A percentile compares a stretch with the other conserved stretches of the same genome.
Evolutionary conservation across 345 rosid genomes (phyloP).

Genomic region (Moricandia moricandioides): DNA sequence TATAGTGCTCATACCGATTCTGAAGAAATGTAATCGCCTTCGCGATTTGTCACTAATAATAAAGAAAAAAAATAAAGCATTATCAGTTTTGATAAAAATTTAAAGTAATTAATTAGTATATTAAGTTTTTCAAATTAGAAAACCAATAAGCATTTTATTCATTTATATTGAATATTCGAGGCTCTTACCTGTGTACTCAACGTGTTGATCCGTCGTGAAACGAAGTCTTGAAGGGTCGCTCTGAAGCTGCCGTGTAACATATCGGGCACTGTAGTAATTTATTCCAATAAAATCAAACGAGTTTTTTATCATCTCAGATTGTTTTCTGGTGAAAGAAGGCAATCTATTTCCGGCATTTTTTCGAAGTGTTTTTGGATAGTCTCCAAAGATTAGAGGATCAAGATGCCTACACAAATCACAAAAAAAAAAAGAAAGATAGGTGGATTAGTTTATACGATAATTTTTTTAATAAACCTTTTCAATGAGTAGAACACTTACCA

Average conservation of each 20-base stretch:
- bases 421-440: background rate
- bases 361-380: slow-evolving; percentile 39
- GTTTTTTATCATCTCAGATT: slow-evolving; percentile 33
- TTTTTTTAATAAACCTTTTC: background rate
- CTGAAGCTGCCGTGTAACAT: slow-evolving; percentile 13
- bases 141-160: background rate
- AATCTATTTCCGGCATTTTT: slow-evolving; percentile 36
- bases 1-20: slow-evolving; percentile 10
- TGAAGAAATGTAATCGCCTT: slow-evolving; percentile 25
- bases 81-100: background rate
- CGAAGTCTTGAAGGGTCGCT: slow-evolving; percentile 23
- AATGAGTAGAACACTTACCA: slow-evolving; percentile 20
- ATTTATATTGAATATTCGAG: background rate
- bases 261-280: slow-evolving; percentile 44
- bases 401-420: slow-evolving; percentile 21
- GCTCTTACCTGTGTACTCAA: slow-evolving; percentile 32
- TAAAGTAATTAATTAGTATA: background rate
- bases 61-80: background rate
- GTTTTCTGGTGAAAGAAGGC: slow-evolving; percentile 37
- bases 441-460: too few species aligned
- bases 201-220: slow-evolving; percentile 38
- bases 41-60: slow-evolving; percentile 19
- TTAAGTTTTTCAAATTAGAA: background rate
- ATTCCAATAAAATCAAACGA: slow-evolving; percentile 49
- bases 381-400: slow-evolving; percentile 42